These are phyloP conservation scores for Yamadazyma triangularis DNA, from an alignment of 1,139 yeast species.

Conservation along the genomic window DNA sequence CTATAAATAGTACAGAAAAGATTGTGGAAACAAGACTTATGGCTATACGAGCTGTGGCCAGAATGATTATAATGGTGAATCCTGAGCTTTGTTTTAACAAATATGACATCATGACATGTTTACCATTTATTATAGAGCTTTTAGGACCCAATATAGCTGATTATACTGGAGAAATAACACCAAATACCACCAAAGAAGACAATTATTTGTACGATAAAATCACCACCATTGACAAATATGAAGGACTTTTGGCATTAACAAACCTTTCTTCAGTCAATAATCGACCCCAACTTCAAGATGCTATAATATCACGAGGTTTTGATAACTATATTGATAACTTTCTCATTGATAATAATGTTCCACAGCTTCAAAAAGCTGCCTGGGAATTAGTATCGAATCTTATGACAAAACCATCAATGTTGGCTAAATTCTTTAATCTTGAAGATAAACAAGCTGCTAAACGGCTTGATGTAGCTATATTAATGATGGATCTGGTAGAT, in stretches of 20 bases:
- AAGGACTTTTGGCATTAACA: conserved; percentile 44
- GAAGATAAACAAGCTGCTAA: conserved; percentile 22
- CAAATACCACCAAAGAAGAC: conserved; percentile 6
- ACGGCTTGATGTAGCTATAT: conserved; percentile 34
- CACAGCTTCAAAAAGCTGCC: conserved; percentile 37
- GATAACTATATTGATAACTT: conserved; percentile 31
- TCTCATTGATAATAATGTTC: conserved; percentile 33
- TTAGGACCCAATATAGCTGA: conserved; percentile 29
- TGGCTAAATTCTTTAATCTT: conserved; percentile 48
- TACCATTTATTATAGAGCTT: conserved; percentile 48
- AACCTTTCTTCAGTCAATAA: conserved; percentile 34
- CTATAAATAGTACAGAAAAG: conserved; percentile 10
- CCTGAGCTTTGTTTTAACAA: conserved; percentile 37
- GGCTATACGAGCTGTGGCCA: conserved; percentile 37
- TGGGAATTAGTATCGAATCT: conserved; percentile 50
- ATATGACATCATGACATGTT: conserved; percentile 33
- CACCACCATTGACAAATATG: conserved; percentile 37
- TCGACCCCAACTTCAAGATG: conserved; percentile 24
- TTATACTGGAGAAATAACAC: conserved; percentile 13
- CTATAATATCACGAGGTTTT: conserved; percentile 30
- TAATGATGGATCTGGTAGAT: conserved; percentile 36
- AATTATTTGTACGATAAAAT: conserved; percentile 21
- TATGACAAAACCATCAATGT: conserved; percentile 38
- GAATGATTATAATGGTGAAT: conserved; percentile 40
- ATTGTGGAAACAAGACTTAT: conserved; percentile 19